Conservation (phyloP, 768 basidiomycete species). For the Cyclocybe cylindracea region DNA sequence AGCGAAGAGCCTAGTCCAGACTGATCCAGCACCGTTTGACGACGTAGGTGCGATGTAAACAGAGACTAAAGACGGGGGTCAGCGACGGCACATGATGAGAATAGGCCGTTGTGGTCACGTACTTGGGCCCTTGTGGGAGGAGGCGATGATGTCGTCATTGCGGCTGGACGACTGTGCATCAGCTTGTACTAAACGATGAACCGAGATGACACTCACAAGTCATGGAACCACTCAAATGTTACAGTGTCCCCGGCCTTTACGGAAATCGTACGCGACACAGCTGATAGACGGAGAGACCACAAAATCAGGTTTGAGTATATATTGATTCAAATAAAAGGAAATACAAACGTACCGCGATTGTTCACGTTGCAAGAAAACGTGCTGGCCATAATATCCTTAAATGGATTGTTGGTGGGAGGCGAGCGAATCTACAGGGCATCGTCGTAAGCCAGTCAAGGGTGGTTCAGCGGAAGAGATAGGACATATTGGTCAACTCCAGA, state of each 20-base stretch:
- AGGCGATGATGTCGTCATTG: constrained; percentile 36
- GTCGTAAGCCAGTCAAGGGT: neutral
- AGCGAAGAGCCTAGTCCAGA: constrained; percentile 36
- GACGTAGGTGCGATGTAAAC: constrained; percentile 32
- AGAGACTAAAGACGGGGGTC: constrained; percentile 17
- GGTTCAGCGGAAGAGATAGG: neutral
- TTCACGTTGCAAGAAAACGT: constrained; percentile 35
- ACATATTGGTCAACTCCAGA: constrained; percentile 31
- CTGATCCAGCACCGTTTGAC: constrained; percentile 28
- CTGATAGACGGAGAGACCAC: constrained; percentile 6
- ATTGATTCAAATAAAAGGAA: neutral
- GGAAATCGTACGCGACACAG: constrained; percentile 26
- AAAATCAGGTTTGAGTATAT: neutral
- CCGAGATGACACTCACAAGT: constrained; percentile 19
- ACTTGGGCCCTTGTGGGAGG: constrained; percentile 36
- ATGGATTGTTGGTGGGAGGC: constrained; percentile 35
- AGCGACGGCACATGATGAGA: neutral
- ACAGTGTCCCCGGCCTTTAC: constrained; percentile 32
- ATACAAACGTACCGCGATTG: constrained; percentile 21
- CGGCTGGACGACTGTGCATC: constrained; percentile 20
- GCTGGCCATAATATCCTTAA: constrained; percentile 32
- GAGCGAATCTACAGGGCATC: constrained; percentile 30
- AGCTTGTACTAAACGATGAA: neutral
- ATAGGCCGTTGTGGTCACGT: neutral
- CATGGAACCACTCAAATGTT: constrained; percentile 37